Evolutionary conservation across 2,329 filamentous ascomycete species (phyloP).

Genomic region (Stachybotrys chlorohalonatus): DNA sequence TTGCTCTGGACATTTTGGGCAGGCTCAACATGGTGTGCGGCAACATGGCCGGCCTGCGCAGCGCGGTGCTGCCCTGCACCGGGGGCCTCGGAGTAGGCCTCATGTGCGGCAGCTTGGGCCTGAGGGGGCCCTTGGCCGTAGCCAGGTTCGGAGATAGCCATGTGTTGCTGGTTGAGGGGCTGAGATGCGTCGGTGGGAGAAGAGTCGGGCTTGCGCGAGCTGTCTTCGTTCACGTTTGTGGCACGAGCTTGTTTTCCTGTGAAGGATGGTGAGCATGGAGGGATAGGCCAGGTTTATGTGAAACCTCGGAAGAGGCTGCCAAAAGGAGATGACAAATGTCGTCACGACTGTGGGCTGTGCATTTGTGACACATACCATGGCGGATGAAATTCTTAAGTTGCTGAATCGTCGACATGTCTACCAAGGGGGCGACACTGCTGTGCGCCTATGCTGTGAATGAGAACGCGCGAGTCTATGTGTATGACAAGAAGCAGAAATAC

Average conservation of each 20-base stretch:
- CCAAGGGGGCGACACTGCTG: constrained; percentile 7
- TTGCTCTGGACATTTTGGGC: constrained; percentile 41
- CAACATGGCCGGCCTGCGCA: constrained; percentile 57
- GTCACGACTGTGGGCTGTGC: constrained; percentile 1
- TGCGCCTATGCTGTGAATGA: constrained; percentile 6
- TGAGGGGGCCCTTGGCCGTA: constrained; percentile 26
- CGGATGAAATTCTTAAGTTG: constrained; percentile 98
- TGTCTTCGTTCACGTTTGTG: constrained; percentile 42
- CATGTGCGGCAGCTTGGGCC: constrained; percentile 29
- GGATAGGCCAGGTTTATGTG: not conserved
- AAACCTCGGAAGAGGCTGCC: not conserved
- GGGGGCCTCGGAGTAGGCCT: constrained; percentile 55
- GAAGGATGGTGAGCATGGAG: constrained; percentile 6
- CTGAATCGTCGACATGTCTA: constrained; percentile 66
- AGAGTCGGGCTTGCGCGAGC: constrained; percentile 43
- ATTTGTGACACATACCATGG: constrained; percentile 50
- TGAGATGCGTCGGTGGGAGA: constrained; percentile 41
- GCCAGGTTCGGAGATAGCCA: constrained; percentile 37
- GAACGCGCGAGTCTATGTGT: not conserved
- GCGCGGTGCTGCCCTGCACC: constrained; percentile 55
- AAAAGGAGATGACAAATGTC: not conserved
- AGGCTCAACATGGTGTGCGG: constrained; percentile 53
- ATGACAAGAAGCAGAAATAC: not conserved
- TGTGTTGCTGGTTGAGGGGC: constrained; percentile 44
- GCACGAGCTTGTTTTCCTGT: constrained; percentile 79